Conservation (phyloP, 2,329 filamentous ascomycete species). For the Aspergillus cejpii region DNA sequence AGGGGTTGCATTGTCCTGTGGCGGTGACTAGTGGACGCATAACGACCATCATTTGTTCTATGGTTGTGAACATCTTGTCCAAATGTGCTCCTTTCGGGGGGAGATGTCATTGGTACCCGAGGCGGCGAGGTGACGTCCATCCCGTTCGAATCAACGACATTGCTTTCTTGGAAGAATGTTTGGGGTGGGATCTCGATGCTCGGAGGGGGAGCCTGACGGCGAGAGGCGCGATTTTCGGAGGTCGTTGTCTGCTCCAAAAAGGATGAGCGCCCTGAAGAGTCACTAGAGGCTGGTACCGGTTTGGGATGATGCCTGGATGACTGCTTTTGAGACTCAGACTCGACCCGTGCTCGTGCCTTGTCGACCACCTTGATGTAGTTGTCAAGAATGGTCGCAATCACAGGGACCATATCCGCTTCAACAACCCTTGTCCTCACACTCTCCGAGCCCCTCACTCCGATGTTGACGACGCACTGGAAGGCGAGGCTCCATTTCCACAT, state of each 20-base stretch:
- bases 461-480: constrained; percentile 98
- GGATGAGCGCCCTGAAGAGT: constrained; percentile 27
- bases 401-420: constrained; percentile 97
- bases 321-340: constrained; percentile 62
- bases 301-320: constrained; percentile 29
- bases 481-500: constrained; percentile 99
- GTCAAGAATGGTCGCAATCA: constrained; percentile 95
- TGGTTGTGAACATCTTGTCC: constrained; percentile 48
- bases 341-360: constrained; percentile 77
- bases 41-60: constrained; percentile 37
- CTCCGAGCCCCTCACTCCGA: constrained; percentile 92
- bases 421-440: constrained; percentile 89
- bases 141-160: constrained; percentile 44
- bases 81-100: constrained; percentile 63
- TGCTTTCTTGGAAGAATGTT: constrained; percentile 46
- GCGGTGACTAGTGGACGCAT: constrained; percentile 44
- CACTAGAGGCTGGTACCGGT: constrained; percentile 23
- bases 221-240: constrained; percentile 52
- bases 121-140: constrained; percentile 58
- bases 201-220: constrained; percentile 75
- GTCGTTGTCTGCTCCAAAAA: constrained; percentile 49
- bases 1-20: constrained; percentile 59
- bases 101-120: constrained; percentile 61
- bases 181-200: constrained; percentile 67
- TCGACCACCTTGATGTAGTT: constrained; percentile 98